Conservation (phyloP, 140 eudicot species). For the Bidens hawaiensis region DNA sequence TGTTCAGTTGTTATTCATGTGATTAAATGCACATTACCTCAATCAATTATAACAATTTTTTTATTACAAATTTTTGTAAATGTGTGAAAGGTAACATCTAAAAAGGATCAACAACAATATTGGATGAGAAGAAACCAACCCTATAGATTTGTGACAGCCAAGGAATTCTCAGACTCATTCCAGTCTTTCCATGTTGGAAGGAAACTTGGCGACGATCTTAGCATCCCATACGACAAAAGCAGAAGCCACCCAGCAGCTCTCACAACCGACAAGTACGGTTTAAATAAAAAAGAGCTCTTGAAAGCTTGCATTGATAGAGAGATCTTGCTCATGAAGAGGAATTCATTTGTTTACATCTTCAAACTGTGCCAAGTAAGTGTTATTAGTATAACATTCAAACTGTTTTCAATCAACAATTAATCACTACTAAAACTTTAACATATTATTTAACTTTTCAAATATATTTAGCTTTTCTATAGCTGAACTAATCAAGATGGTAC, state of each 20-base stretch:
- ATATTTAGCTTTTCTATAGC: no score
- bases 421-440: no score
- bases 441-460: no score
- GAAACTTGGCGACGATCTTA: slow-evolving; percentile 36
- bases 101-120: slow-evolving; percentile 65
- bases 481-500: slow-evolving; percentile 10
- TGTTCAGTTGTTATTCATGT: neutral
- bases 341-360: slow-evolving; percentile 67
- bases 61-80: neutral
- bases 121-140: slow-evolving; percentile 50
- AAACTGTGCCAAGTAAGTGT: slow-evolving; percentile 46
- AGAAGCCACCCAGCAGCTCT: slow-evolving; percentile 79
- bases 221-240: slow-evolving; percentile 44
- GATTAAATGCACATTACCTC: neutral
- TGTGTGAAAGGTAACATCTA: slow-evolving; percentile 59
- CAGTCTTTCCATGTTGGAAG: slow-evolving; percentile 54
- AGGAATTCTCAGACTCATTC: slow-evolving; percentile 55
- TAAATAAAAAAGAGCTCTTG: slow-evolving; percentile 39
- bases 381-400: neutral
- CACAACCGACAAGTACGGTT: slow-evolving; percentile 43
- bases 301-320: slow-evolving; percentile 55
- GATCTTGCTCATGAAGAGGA: slow-evolving; percentile 58
- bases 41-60: neutral
- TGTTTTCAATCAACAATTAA: neutral
- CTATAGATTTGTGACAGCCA: slow-evolving; percentile 48